Base-by-base conservation (phyloP, 2,329 filamentous ascomycete species). In the Scedosporium boydii region DNA sequence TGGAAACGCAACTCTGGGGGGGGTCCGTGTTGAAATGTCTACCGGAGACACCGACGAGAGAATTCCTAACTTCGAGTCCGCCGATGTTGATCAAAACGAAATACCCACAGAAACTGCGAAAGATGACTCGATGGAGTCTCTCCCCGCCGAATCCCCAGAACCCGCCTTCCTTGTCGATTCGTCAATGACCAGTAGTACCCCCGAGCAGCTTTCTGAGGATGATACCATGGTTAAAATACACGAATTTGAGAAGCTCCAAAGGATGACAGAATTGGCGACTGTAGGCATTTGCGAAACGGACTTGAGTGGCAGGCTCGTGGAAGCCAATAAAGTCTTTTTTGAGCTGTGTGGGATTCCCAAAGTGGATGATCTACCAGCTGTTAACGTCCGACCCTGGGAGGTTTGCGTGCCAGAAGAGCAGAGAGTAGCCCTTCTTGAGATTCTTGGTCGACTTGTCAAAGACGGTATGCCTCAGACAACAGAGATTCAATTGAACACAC, bases 11-110 rank as follows among this genome's bases (percentile, higher is more conserved):
- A 90, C 89, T 1, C 90, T 90, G 21, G 85, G 84, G 62, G 78
- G 91, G 34, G 90, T 90, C 9, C 89, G 89, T 1, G 76, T 90
- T 64, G 90, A 95, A 71, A 85, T 88, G 2, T 88, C 91, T 66
- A 87, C 91, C 68, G 80, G 93, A 3, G 90, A 38, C 12, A 38
- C 34, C 10, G 10, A 88, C 0, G 83, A 90, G 70, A 88, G 93
- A 70, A 79, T 95, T 9, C 18, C 18, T 16, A 4, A 4, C 10
- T 23, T 3, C 23, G 23, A 55, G 21, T 5, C 12, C 6, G 21
- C 12, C 23, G 51, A 14, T 23, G 5, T 16, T 6, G 23, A 55
- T 23, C 7, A 18, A 14, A 55, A 55, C 51, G 6, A 18, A 6
- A 55, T 27, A 55, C 51, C 6, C 5, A 6, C 10, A 12, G 51